Base-by-base conservation (phyloP, 73 alveolate genomes). In the Tetrahymena elliotti region DNA sequence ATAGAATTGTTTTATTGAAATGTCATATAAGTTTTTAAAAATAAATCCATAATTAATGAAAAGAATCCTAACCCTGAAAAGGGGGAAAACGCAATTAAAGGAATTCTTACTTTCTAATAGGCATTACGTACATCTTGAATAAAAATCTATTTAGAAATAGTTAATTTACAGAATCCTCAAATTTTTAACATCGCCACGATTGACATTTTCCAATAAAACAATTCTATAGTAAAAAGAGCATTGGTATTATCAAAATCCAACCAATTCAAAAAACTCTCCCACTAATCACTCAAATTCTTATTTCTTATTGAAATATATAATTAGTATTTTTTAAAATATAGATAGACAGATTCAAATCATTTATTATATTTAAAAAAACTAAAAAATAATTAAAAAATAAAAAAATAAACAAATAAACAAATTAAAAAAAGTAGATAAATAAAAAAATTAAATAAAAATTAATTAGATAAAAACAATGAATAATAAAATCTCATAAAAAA, bases 61-160 rank as follows among this genome's bases (percentile, higher is more conserved):
- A 68, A 68, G 88, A 68, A 68, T 31, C 88, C 88, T 27, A 24
- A 68, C 88, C 88, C 88, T 68, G 38, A 68, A 68, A 68, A 68
- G 88, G 88, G 88, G 88, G 88, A 68, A 68, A 68, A 68, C 88
- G 88, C 88, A 68, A 68, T 10, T 27, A 68, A 68, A 68, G 88
- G 88, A 68, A 27, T 68, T 68, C 88, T 68, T 68, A 68, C 16
- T 68, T 68, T 68, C 88, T 68, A 68, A 68, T 68, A 68, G 88
- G 88, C 88, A 68, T 68, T 68, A 68, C 88, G 88, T 68, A 68
- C 88, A 68, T 68, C 88, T 68, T 68, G 88, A 68, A 68, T 68
- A 68, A 47, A 68, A 68, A 68, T 68, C 88, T 68, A 68, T 68
- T 68, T 6, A 68, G 88, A 68, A 68, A 68, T 68, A 68, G 88